Percentiles rank a stretch among this genome's conserved stretches.
These are phyloP conservation scores for Metschnikowia reukaufii DNA, from an alignment of 805 yeast genomes.

Conservation along the genomic window DNA sequence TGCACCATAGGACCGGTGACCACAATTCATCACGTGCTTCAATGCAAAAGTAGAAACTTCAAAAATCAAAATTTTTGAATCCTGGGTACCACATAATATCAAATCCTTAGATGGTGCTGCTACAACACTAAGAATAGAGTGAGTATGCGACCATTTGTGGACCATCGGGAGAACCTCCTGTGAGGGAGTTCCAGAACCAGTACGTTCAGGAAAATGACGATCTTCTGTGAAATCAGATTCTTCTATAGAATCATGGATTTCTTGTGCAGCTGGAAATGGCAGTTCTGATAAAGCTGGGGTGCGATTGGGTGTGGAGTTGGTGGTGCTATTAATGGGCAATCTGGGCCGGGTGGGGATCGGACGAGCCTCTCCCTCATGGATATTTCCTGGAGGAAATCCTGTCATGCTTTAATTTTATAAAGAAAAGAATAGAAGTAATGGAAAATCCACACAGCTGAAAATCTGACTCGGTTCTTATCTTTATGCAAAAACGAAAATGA, in stretches of 20 bases:
- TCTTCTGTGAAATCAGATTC: not conserved
- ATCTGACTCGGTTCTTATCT: not conserved
- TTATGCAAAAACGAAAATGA: too few relatives aligned
- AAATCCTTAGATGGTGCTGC: conserved; percentile 58
- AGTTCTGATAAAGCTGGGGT: conserved; percentile 27
- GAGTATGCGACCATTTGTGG: conserved; percentile 76
- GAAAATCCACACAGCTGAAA: not conserved
- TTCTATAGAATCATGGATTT: not conserved
- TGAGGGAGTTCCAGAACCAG: not conserved
- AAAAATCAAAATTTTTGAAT: conserved; percentile 70
- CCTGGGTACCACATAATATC: conserved; percentile 88
- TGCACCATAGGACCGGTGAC: conserved; percentile 59
- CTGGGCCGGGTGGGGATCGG: conserved; percentile 26
- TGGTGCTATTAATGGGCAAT: conserved; percentile 30
- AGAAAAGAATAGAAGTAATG: not conserved
- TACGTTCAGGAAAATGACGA: not conserved
- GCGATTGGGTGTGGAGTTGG: conserved; percentile 17
- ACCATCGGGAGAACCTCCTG: conserved; percentile 20
- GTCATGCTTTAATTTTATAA: conserved; percentile 8
- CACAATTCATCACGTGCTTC: conserved; percentile 41
- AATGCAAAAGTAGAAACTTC: conserved; percentile 65
- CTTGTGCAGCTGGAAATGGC: conserved; percentile 16
- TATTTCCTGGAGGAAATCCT: conserved; percentile 20
- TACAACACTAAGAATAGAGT: conserved; percentile 70
- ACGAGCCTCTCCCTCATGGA: conserved; percentile 38